These are phyloP conservation scores for Fusarium equiseti DNA, from an alignment of 2,329 filamentous ascomycete species.

Conservation along the genomic window DNA sequence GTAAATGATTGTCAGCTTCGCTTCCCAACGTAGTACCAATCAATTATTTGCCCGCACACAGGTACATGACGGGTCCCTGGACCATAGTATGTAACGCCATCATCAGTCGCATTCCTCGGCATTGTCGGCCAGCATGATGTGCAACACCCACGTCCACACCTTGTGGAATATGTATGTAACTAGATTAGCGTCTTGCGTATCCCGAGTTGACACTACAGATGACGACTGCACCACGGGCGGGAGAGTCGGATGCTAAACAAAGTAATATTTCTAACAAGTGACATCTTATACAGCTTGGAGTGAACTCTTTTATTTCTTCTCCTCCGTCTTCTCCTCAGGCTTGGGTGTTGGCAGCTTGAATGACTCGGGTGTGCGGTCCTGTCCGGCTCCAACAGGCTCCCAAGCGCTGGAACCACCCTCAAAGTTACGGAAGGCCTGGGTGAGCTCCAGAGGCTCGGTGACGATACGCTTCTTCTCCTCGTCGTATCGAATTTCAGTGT, in stretches of 20 bases:
- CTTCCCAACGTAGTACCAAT: constrained; percentile 42
- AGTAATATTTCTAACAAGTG: constrained; percentile 50
- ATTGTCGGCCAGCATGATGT: constrained; percentile 29
- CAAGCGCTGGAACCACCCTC: constrained; percentile 84
- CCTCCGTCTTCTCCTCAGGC: constrained; percentile 90
- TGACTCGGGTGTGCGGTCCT: constrained; percentile 82
- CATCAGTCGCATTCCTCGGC: constrained; percentile 28
- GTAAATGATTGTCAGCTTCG: constrained; percentile 41
- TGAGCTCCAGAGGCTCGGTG: constrained; percentile 96
- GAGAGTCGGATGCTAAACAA: constrained; percentile 39
- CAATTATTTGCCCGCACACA: constrained; percentile 33
- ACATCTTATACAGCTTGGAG: constrained; percentile 51
- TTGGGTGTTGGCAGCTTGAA: constrained; percentile 97
- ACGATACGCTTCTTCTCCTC: constrained; percentile 99
- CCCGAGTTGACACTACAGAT: constrained; percentile 21
- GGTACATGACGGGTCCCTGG: constrained; percentile 23
- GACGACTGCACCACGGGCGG: constrained; percentile 19
- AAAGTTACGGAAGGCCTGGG: constrained; percentile 98
- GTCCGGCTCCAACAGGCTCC: constrained; percentile 75
- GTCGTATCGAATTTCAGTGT: constrained; percentile 97
- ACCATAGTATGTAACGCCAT: constrained; percentile 36
- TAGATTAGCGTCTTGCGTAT: constrained; percentile 15
- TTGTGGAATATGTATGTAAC: constrained; percentile 15
- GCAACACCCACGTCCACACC: constrained; percentile 12
- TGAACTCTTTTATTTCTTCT: constrained; percentile 80